Percentiles rank a stretch among this genome's conserved stretches.
Evolutionary conservation across 371 early-diverging fungal genomes (phyloP).

Genomic region (Syncephalastrum racemosum): DNA sequence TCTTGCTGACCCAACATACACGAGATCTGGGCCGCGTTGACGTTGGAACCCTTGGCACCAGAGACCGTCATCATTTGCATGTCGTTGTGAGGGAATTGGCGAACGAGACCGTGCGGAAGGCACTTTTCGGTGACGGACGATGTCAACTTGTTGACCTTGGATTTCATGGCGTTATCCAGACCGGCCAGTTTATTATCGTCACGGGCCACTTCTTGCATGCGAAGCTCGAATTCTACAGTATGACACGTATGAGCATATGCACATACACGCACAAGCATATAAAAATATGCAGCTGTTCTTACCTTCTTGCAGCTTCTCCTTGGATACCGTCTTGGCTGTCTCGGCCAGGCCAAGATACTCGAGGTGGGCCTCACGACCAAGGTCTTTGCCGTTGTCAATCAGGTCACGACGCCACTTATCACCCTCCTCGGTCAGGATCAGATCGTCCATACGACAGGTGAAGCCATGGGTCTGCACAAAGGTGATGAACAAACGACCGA

Average conservation of each 20-base stretch:
- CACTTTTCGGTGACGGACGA: constrained; percentile 78
- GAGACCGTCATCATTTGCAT: constrained; percentile 99
- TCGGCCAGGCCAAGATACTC: constrained; percentile 71
- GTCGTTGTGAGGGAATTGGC: constrained; percentile 94
- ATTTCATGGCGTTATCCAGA: constrained; percentile 91
- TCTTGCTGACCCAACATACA: constrained; percentile 99
- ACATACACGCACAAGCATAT: too few relatives aligned
- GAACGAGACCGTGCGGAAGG: constrained; percentile 83
- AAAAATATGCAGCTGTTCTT: not conserved
- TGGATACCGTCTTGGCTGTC: constrained; percentile 37
- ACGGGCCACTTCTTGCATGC: constrained; percentile 85
- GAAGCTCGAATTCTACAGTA: constrained; percentile 58
- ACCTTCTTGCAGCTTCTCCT: constrained; percentile 37
- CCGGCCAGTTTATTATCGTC: constrained; percentile 86
- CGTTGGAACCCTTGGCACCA: constrained; percentile 99
- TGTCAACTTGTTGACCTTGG: constrained; percentile 82
- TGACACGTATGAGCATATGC: not conserved
- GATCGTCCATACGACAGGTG: constrained; percentile 99
- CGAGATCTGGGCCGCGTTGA: constrained; percentile 99
- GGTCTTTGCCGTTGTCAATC: constrained; percentile 47
- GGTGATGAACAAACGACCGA: constrained; percentile 93
- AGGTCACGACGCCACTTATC: constrained; percentile 77
- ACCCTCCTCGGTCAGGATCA: constrained; percentile 85
- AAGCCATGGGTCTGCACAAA: constrained; percentile 94
- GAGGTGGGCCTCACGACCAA: constrained; percentile 71